Percentiles rank a stretch among this genome's conserved stretches.
phyloP scores from a whole-genome alignment of 176 grass and related monocot genomes.

The Cenchrus fungigraminus region DNA sequence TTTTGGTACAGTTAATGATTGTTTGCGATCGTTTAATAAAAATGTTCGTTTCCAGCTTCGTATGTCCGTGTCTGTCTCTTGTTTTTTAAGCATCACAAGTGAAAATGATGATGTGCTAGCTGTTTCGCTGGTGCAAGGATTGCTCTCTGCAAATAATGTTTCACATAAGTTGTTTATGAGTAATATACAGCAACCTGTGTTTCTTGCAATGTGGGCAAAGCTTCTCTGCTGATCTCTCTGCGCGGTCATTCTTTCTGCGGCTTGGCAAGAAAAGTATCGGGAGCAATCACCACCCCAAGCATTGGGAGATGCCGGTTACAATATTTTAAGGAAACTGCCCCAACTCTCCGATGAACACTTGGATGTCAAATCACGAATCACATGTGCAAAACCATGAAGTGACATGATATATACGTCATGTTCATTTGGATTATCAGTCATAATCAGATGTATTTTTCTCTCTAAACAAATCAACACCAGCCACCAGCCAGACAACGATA shows the following conservation, averaged over 20 bases:
- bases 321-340: neutral
- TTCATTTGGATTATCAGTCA: no score
- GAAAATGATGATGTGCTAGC: neutral
- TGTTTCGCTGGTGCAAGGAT: neutral
- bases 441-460: no score
- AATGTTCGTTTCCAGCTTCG: neutral
- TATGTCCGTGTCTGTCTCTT: no score
- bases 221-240: neutral
- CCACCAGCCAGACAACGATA: no score
- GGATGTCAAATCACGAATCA: no score
- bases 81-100: neutral
- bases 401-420: no score
- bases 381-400: no score
- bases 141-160: neutral
- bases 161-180: neutral
- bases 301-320: neutral
- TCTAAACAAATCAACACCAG: no score
- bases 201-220: neutral
- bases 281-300: neutral
- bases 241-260: neutral
- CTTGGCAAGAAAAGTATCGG: conserved; percentile 6
- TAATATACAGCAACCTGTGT: neutral
- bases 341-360: no score
- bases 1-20: neutral
- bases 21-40: no score